These are phyloP conservation scores for Dothistroma pini DNA, from an alignment of 2,329 filamentous ascomycete genomes.

Conservation along the genomic window DNA sequence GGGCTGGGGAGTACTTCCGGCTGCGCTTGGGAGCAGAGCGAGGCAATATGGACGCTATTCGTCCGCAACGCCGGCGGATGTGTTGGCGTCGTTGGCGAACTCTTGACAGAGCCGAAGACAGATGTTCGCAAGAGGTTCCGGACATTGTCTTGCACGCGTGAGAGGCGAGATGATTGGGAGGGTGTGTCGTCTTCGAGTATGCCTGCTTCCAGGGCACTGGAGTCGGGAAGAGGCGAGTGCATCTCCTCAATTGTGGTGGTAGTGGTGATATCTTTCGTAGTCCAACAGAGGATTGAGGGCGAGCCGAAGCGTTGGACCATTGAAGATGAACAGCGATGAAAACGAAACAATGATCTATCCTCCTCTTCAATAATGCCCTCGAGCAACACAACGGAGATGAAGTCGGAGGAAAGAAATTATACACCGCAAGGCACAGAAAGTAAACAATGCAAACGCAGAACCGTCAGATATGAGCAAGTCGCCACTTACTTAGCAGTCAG, in stretches of 20 bases:
- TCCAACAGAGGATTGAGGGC: conserved; percentile 5
- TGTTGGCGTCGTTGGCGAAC: conserved; percentile 19
- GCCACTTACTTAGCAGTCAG: not conserved
- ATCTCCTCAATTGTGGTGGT: not conserved
- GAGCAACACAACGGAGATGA: not conserved
- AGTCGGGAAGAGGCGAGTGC: conserved; percentile 30
- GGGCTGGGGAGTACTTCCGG: conserved; percentile 23
- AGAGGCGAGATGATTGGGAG: conserved; percentile 23
- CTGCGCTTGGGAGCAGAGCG: conserved; percentile 3
- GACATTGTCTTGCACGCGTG: conserved; percentile 35
- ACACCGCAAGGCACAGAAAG: conserved; percentile 4
- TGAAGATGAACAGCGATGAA: not conserved
- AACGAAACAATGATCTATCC: not conserved
- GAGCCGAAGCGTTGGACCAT: conserved; percentile 12
- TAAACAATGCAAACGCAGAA: not conserved
- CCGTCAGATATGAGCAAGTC: not conserved
- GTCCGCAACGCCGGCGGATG: conserved; percentile 11
- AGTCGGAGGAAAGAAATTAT: not conserved
- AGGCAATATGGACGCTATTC: conserved; percentile 5
- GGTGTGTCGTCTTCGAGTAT: conserved; percentile 31
- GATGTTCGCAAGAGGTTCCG: conserved; percentile 33
- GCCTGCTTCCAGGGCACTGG: conserved; percentile 33
- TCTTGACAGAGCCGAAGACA: conserved; percentile 25
- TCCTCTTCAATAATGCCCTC: not conserved
- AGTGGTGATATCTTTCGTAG: not conserved